Percentiles rank a stretch among this genome's conserved stretches.
Conservation (phyloP, 768 basidiomycete species). For the Tylopilus vinaceipallidus region DNA sequence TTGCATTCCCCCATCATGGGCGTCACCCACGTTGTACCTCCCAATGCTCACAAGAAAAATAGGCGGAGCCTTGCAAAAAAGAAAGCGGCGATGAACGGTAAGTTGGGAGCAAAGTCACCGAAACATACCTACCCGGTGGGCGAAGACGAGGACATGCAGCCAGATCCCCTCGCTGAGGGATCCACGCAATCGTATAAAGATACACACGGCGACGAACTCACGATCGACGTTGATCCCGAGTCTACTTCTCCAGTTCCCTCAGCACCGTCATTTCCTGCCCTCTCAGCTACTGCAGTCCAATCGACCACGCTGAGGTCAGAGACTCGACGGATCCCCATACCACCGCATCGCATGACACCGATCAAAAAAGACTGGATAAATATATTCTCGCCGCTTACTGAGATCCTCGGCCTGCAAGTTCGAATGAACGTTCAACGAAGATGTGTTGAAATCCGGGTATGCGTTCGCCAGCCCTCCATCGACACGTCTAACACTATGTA, state of each 20-base stretch:
- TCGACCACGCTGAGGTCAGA: conserved; percentile 68
- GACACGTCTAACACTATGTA: conserved; percentile 27
- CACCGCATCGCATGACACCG: conserved; percentile 96
- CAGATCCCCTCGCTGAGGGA: conserved; percentile 13
- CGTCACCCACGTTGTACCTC: conserved; percentile 35
- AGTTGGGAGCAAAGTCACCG: conserved; percentile 8
- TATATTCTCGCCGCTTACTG: conserved; percentile 92
- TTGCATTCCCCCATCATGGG: conserved; percentile 34
- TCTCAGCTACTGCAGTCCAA: conserved; percentile 56
- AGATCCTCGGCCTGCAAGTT: conserved; percentile 92
- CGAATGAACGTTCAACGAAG: conserved; percentile 92
- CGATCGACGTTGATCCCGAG: conserved; percentile 54
- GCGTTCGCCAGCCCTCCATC: conserved; percentile 26
- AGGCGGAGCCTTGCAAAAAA: conserved; percentile 46
- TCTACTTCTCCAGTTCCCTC: conserved; percentile 44
- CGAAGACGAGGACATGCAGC: conserved; percentile 33
- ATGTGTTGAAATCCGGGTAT: conserved; percentile 89
- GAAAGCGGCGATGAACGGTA: conserved; percentile 13
- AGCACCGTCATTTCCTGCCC: conserved; percentile 68
- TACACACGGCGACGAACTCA: conserved; percentile 55
- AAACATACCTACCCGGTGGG: conserved; percentile 9
- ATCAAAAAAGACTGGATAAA: conserved; percentile 95
- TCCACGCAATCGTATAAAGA: conserved; percentile 1
- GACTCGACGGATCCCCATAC: conserved; percentile 85
- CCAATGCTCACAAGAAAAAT: conserved; percentile 40